These are phyloP conservation scores for Paragyromitra xinjiangensis DNA, from an alignment of 495 filamentous ascomycete species.

Conservation along the genomic window DNA sequence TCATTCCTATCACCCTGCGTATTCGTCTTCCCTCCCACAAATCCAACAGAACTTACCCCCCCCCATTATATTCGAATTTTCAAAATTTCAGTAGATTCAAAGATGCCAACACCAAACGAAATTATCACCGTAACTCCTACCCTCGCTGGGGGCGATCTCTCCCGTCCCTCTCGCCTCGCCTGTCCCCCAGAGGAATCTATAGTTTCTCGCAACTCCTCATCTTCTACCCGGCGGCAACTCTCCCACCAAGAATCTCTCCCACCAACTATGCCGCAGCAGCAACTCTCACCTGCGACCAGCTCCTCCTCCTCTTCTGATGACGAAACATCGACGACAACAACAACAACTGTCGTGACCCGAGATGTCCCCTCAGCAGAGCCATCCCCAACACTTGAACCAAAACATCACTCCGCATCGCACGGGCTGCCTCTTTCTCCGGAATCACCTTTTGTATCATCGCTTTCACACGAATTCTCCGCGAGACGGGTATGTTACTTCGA, in stretches of 20 bases:
- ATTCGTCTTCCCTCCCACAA: constrained; percentile 12
- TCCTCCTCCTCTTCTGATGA: constrained; percentile 40
- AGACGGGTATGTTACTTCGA: constrained; percentile 47
- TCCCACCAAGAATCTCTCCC: constrained; percentile 25
- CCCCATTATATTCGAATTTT: constrained; percentile 33
- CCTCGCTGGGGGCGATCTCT: constrained; percentile 29
- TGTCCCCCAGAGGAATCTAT: constrained; percentile 55
- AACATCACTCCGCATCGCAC: constrained; percentile 45
- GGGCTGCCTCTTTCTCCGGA: constrained; percentile 49
- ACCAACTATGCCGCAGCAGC: constrained; percentile 47
- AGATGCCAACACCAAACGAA: constrained; percentile 56
- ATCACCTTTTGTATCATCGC: constrained; percentile 51
- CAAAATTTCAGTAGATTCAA: constrained; percentile 29
- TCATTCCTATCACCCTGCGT: constrained; percentile 28
- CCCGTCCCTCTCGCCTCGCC: constrained; percentile 52
- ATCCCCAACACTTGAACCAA: constrained; percentile 48
- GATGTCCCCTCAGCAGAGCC: constrained; percentile 48
- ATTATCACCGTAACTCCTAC: constrained; percentile 37
- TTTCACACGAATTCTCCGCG: constrained; percentile 52
- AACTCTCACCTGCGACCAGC: constrained; percentile 44
- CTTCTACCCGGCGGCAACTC: constrained; percentile 41
- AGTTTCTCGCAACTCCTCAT: constrained; percentile 41
- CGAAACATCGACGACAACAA: constrained; percentile 37
- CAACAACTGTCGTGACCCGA: constrained; percentile 33
- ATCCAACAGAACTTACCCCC: constrained; percentile 6